phyloP scores from a whole-genome alignment of 495 filamentous ascomycete species.

The Aspergillus homomorphus region DNA sequence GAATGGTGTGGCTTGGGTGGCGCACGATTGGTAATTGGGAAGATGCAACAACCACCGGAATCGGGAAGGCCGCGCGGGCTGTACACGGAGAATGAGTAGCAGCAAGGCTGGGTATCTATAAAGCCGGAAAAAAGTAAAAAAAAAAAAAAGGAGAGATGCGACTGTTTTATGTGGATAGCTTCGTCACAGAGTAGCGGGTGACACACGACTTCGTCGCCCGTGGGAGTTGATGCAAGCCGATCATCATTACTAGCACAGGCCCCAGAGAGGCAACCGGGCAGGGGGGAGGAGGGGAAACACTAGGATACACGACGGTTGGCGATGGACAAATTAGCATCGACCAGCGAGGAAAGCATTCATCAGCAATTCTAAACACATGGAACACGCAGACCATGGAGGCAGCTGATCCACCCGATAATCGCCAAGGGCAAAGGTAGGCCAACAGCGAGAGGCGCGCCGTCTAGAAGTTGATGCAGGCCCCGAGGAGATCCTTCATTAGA shows the following conservation, averaged over 20 bases:
- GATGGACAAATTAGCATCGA: neutral
- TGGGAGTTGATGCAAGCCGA: slow-evolving; percentile 7
- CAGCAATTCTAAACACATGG: neutral
- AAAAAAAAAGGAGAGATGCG: neutral
- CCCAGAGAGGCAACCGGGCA: slow-evolving; percentile 4
- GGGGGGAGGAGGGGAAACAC: neutral
- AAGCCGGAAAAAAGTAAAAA: slow-evolving; percentile 6
- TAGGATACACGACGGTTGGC: neutral
- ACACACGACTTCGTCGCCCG: slow-evolving; percentile 11
- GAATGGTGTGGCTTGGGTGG: neutral
- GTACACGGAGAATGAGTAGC: neutral
- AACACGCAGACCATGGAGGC: slow-evolving; percentile 10
- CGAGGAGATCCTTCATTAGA: neutral
- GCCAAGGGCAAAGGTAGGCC: slow-evolving; percentile 12
- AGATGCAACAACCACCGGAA: neutral
- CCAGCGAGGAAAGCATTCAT: neutral
- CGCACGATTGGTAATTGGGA: neutral
- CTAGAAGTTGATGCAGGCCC: neutral
- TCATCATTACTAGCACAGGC: slow-evolving; percentile 10
- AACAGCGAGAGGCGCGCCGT: neutral
- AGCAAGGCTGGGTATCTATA: neutral
- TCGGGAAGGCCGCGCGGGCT: too few species aligned
- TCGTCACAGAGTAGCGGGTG: slow-evolving; percentile 11
- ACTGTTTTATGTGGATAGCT: slow-evolving; percentile 16
- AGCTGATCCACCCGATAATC: slow-evolving; percentile 18